Evolutionary conservation across 1,139 yeast species (phyloP).

Genomic region (Zhuliangozyma parablackwelliae): DNA sequence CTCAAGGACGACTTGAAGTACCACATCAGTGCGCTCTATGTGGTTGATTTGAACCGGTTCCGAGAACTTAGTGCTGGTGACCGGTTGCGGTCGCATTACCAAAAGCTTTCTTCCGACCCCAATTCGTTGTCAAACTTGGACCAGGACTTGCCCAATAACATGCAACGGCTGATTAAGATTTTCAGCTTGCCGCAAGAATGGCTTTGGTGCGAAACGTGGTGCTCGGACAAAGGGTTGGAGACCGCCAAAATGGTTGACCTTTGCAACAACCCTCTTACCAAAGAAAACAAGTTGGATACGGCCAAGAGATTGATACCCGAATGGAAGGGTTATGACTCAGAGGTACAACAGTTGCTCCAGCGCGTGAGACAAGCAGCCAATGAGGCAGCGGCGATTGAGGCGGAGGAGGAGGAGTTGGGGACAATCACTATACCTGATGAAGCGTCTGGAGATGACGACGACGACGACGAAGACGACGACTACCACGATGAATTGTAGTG

Average conservation of each 20-base stretch:
- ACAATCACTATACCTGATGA: not conserved
- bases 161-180: slow-evolving; percentile 66
- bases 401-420: not conserved
- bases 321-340: slow-evolving; percentile 64
- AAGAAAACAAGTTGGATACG: slow-evolving; percentile 68
- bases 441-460: slow-evolving; percentile 1
- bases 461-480: slow-evolving; percentile 5
- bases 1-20: slow-evolving; percentile 59
- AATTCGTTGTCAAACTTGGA: slow-evolving; percentile 77
- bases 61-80: slow-evolving; percentile 74
- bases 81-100: slow-evolving; percentile 78
- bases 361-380: not conserved
- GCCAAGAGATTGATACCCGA: slow-evolving; percentile 76
- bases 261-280: slow-evolving; percentile 78
- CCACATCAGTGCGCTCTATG: slow-evolving; percentile 82
- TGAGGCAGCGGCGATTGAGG: slow-evolving; percentile 1
- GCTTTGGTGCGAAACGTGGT: slow-evolving; percentile 96
- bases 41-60: slow-evolving; percentile 68
- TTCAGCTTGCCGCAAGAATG: slow-evolving; percentile 75
- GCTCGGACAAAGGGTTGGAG: slow-evolving; percentile 56
- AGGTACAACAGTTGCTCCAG: slow-evolving; percentile 22
- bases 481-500: slow-evolving; percentile 8
- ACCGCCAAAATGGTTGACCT: slow-evolving; percentile 76
- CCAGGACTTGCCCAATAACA: slow-evolving; percentile 86
- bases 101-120: slow-evolving; percentile 73